A percentile compares a stretch with the other conserved stretches of the same genome.
phyloP scores from a whole-genome alignment of 2,329 filamentous ascomycete genomes.

The Fusarium sublunatum region DNA sequence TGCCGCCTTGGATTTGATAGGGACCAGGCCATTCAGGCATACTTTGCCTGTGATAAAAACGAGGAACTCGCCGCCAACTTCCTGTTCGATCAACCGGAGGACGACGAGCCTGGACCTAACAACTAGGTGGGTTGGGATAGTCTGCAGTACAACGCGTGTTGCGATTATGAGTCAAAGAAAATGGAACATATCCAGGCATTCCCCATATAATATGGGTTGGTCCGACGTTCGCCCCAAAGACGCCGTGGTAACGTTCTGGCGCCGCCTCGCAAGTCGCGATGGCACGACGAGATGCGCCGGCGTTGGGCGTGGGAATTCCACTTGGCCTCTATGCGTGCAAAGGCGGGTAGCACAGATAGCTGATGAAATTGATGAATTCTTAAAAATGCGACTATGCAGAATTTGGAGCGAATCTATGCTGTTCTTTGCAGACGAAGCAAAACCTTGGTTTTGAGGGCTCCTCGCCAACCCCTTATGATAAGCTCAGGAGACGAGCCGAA shows the following conservation, averaged over 20 bases:
- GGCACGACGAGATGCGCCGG: constrained; percentile 31
- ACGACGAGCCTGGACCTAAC: constrained; percentile 70
- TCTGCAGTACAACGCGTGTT: constrained; percentile 44
- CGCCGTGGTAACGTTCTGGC: constrained; percentile 32
- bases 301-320: constrained; percentile 29
- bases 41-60: constrained; percentile 99
- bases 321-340: constrained; percentile 32
- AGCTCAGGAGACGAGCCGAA: too few relatives aligned
- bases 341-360: constrained; percentile 36
- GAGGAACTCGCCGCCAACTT: constrained; percentile 98
- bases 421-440: too few relatives aligned
- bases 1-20: constrained; percentile 93
- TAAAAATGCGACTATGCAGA: constrained; percentile 1
- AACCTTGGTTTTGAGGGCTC: too few relatives aligned
- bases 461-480: too few relatives aligned
- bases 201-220: constrained; percentile 41
- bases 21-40: constrained; percentile 95
- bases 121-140: constrained; percentile 46
- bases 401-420: not conserved
- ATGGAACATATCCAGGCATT: constrained; percentile 39
- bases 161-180: constrained; percentile 45
- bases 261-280: constrained; percentile 33
- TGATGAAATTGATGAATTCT: constrained; percentile 45
- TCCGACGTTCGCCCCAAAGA: constrained; percentile 36
- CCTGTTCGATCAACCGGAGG: constrained; percentile 95